Percentiles rank a stretch among this genome's conserved stretches.
Evolutionary conservation across 805 yeast species (phyloP).

Genomic region (Candida nanaspora): DNA sequence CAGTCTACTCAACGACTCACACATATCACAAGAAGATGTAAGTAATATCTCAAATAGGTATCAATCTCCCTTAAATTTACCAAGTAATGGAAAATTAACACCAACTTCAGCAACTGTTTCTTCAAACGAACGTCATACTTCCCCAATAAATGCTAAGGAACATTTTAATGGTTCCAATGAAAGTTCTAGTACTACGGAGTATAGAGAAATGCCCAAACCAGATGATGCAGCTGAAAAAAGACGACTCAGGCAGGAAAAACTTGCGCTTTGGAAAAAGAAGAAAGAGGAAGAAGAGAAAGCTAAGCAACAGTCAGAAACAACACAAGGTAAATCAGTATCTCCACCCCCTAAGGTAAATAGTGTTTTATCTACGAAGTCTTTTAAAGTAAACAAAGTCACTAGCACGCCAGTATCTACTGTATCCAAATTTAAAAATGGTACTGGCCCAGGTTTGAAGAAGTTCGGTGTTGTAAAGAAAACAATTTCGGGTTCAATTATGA

Average conservation of each 20-base stretch:
- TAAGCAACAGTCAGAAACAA: background rate
- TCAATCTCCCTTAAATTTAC: too few species aligned
- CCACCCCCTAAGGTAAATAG: background rate
- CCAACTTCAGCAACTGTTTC: background rate
- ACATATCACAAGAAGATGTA: background rate
- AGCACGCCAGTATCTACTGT: too few species aligned
- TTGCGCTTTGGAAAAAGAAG: slow-evolving; percentile 56
- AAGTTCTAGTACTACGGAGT: background rate
- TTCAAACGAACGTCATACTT: too few species aligned
- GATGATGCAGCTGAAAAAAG: slow-evolving; percentile 26
- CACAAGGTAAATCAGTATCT: background rate
- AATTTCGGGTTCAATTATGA: background rate
- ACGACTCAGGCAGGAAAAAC: slow-evolving; percentile 40
- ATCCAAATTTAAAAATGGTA: slow-evolving; percentile 6
- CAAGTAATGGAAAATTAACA: background rate
- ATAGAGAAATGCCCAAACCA: too few species aligned
- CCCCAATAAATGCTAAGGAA: too few species aligned
- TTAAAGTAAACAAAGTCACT: too few species aligned
- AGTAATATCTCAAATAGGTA: background rate
- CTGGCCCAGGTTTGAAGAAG: background rate
- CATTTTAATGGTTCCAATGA: too few species aligned
- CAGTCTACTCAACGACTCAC: too few species aligned
- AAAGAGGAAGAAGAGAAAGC: slow-evolving; percentile 28
- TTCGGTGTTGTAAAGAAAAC: background rate
- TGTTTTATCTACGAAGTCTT: too few species aligned